Evolutionary conservation across 1,139 yeast genomes (phyloP).

Genomic region (Ogataea hybrid): DNA sequence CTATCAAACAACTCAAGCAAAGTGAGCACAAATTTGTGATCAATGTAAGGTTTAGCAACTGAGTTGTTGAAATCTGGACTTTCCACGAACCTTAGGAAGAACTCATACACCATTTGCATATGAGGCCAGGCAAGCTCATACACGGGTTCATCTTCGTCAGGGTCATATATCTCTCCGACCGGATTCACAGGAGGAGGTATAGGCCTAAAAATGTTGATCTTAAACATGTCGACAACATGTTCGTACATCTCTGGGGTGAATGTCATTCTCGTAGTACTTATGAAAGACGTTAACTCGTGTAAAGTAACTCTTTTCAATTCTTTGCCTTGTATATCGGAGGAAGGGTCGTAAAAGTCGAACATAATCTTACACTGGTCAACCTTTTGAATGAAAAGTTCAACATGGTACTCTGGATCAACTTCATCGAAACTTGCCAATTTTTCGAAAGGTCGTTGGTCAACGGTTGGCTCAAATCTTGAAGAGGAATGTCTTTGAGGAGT

Average conservation of each 20-base stretch:
- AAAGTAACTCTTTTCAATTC: constrained; percentile 85
- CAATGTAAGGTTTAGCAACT: constrained; percentile 89
- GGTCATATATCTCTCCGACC: constrained; percentile 92
- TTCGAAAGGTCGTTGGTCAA: constrained; percentile 68
- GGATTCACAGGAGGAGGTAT: constrained; percentile 99
- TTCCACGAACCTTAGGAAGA: constrained; percentile 88
- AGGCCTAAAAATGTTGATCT: constrained; percentile 85
- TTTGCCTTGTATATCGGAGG: constrained; percentile 87
- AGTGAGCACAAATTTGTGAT: constrained; percentile 80
- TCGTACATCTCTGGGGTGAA: constrained; percentile 90
- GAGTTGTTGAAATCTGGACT: constrained; percentile 94
- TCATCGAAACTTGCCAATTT: constrained; percentile 88
- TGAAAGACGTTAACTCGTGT: constrained; percentile 85
- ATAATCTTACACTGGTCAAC: constrained; percentile 93
- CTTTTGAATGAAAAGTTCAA: constrained; percentile 78
- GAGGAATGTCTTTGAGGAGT: constrained; percentile 94
- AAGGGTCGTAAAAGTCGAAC: constrained; percentile 93
- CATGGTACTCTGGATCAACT: constrained; percentile 82
- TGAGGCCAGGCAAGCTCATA: constrained; percentile 98
- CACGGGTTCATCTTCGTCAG: constrained; percentile 98
- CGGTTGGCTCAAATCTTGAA: constrained; percentile 83
- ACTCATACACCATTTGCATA: constrained; percentile 95
- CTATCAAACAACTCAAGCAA: constrained; percentile 88
- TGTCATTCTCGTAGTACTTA: constrained; percentile 70
- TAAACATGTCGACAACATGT: constrained; percentile 88